phyloP scores from a whole-genome alignment of 2,329 filamentous ascomycete genomes.

The Aspergillus sp. region DNA sequence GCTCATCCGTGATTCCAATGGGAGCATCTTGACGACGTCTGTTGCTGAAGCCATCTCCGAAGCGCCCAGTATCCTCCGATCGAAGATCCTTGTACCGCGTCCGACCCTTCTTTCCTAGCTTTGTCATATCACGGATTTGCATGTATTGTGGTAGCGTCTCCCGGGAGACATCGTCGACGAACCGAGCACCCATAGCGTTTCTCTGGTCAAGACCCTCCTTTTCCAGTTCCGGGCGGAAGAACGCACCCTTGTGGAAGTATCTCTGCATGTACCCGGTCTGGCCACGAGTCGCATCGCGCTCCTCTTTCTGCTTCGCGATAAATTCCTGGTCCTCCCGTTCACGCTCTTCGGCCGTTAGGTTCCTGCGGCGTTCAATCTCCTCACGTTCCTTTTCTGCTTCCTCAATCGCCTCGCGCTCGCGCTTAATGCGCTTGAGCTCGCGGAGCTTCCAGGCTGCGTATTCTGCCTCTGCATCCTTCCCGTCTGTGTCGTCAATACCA shows the following conservation, averaged over 20 bases:
- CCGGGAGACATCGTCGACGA: constrained; percentile 82
- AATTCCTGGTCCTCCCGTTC: constrained; percentile 79
- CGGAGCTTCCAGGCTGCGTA: constrained; percentile 90
- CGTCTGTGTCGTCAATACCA: constrained; percentile 87
- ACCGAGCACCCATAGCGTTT: constrained; percentile 81
- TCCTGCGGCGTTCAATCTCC: constrained; percentile 83
- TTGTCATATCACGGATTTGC: constrained; percentile 90
- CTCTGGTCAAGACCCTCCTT: constrained; percentile 74
- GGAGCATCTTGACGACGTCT: constrained; percentile 31
- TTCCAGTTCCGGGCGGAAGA: constrained; percentile 80
- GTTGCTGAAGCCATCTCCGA: constrained; percentile 54
- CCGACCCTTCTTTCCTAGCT: constrained; percentile 86
- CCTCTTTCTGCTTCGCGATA: constrained; percentile 74
- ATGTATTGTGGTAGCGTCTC: constrained; percentile 86
- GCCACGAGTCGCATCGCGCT: constrained; percentile 70
- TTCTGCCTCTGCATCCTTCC: constrained; percentile 81
- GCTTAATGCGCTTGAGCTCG: constrained; percentile 83
- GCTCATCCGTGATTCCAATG: constrained; percentile 44
- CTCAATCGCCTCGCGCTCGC: constrained; percentile 82
- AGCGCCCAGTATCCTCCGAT: constrained; percentile 85
- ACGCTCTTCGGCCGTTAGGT: constrained; percentile 83
- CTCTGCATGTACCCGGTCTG: constrained; percentile 91
- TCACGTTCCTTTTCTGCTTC: constrained; percentile 79
- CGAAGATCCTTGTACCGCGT: constrained; percentile 88
- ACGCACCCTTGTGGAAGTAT: constrained; percentile 95